phyloP scores from a whole-genome alignment of 495 filamentous ascomycete species.

The Cercophora newfieldiana region DNA sequence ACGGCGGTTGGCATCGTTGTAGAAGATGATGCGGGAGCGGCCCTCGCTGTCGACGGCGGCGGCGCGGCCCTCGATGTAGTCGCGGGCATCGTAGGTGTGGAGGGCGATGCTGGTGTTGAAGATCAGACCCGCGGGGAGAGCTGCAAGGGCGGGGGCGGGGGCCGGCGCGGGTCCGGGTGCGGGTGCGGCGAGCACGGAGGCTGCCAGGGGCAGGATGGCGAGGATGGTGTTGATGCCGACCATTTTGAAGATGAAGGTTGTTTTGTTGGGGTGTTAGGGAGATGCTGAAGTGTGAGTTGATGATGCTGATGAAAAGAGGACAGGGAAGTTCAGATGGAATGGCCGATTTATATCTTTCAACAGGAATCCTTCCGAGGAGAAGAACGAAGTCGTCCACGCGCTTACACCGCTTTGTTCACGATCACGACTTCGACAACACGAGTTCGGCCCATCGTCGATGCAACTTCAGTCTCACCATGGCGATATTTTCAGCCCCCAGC shows the following conservation, averaged over 20 bases:
- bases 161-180: no score
- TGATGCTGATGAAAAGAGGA: not conserved
- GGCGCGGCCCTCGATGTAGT: not conserved
- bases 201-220: not conserved
- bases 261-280: not conserved
- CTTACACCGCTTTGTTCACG: no score
- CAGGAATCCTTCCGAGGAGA: no score
- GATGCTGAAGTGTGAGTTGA: not conserved
- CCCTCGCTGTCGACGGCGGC: conserved; percentile 4
- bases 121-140: not conserved
- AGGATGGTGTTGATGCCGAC: not conserved
- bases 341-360: no score
- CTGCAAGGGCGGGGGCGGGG: not conserved
- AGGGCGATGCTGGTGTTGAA: not conserved
- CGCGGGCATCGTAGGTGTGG: not conserved
- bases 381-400: no score
- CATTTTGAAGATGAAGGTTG: not conserved
- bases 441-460: no score
- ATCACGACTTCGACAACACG: no score
- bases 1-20: conserved; percentile 4
- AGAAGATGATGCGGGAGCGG: conserved; percentile 9
- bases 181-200: not conserved
- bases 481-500: no score
- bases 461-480: no score
- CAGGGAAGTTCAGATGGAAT: no score